These are phyloP conservation scores for Phytophthora crassamura DNA, from an alignment of 352 stramenopile genomes.

Conservation along the genomic window DNA sequence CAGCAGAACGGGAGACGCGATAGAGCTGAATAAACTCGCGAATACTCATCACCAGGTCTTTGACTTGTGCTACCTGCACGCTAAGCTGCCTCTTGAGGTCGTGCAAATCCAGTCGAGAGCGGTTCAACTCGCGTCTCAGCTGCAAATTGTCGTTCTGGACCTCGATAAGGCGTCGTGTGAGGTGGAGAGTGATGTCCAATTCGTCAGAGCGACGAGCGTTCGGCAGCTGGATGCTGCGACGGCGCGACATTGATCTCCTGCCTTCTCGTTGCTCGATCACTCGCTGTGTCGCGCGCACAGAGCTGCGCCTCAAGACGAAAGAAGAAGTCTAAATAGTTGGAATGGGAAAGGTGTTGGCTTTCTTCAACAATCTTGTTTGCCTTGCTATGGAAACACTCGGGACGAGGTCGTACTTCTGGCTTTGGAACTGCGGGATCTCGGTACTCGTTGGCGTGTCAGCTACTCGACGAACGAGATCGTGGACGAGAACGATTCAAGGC, in stretches of 20 bases:
- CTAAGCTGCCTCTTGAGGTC: slow-evolving; percentile 2
- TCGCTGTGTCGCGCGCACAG: too few relatives aligned
- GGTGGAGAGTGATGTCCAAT: slow-evolving; percentile 2
- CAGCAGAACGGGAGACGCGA: background rate
- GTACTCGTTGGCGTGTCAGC: slow-evolving; percentile 1
- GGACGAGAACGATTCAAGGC: slow-evolving; percentile 40
- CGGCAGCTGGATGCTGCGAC: background rate
- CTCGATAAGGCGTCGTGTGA: slow-evolving; percentile 10
- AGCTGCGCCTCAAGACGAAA: background rate
- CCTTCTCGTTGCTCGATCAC: too few relatives aligned
- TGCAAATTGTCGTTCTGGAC: slow-evolving; percentile 12
- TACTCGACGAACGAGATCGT: slow-evolving; percentile 40
- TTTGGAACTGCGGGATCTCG: slow-evolving; percentile 6
- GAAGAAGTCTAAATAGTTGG: background rate
- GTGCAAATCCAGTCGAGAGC: background rate
- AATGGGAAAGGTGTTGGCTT: slow-evolving; percentile 2
- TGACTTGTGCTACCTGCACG: slow-evolving; percentile 3
- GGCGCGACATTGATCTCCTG: background rate
- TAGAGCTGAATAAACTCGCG: slow-evolving; percentile 13
- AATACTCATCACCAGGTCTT: slow-evolving; percentile 19
- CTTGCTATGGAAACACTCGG: background rate
- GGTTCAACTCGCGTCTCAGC: slow-evolving; percentile 13
- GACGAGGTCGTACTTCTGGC: slow-evolving; percentile 11
- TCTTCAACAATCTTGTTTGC: slow-evolving; percentile 16
- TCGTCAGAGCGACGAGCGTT: background rate